Base-by-base conservation (phyloP, 139 green algal species). In the Chlamydomonas schloesseri region DNA sequence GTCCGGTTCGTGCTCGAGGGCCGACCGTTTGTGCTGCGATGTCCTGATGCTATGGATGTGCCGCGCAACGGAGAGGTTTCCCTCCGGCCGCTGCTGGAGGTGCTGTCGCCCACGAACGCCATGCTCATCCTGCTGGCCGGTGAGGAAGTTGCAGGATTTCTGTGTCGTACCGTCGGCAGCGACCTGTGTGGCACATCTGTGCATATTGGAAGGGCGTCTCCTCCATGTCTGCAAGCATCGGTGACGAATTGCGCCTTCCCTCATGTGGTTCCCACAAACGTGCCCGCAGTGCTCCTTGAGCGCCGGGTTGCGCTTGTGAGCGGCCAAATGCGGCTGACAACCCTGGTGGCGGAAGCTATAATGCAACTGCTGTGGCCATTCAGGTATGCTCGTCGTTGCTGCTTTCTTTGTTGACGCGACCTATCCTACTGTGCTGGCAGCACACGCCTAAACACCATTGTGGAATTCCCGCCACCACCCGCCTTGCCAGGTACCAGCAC, bases 331-430 rank as follows among this genome's bases (percentile, higher is more conserved):
- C 70, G 84, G n/a, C 84, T 94, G 71, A 71, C 93, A 60, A 90
- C 82, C 0, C 70, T 85, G 53, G 84, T 71, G 11, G 84, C 79
- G 4, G 90, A 95, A 81, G 85, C n/a, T 1, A 4, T 92, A 11
- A 50, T 76, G 34, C 82, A 88, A 73, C 90, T 95, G 82, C 75
- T 95, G 77, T 90, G 91, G 81, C 92, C 92, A 5, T 34, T 84
- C 78, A 84, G 78, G 78, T 84, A 17, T 13, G 73, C 6, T n/a
- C n/a, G n/a, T n/a, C n/a, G n/a, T n/a, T n/a, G n/a, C n/a, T n/a
- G n/a, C n/a, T n/a, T n/a, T n/a, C n/a, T n/a, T n/a, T n/a, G n/a
- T n/a, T n/a, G n/a, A n/a, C n/a, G n/a, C n/a, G n/a, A n/a, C n/a
- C n/a, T n/a, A n/a, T n/a, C n/a, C n/a, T n/a, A n/a, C n/a, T n/a